These are phyloP conservation scores for Mycena galericulata DNA, from an alignment of 768 basidiomycete genomes.

Conservation along the genomic window DNA sequence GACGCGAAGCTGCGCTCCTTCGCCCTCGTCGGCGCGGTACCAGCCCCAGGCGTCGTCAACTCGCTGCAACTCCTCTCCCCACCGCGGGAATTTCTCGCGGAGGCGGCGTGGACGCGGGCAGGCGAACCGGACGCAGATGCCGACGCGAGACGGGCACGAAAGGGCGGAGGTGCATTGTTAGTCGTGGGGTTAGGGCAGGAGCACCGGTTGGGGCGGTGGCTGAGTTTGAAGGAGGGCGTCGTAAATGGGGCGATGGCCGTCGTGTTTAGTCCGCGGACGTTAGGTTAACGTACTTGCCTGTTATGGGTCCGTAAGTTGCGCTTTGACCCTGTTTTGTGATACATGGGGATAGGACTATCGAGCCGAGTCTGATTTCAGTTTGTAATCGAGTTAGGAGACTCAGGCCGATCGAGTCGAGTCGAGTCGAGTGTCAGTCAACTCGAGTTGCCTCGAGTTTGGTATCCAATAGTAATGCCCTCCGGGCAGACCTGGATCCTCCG, in stretches of 20 bases:
- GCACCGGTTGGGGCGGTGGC: slow-evolving; percentile 91
- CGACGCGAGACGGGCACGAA: slow-evolving; percentile 35
- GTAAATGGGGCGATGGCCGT: slow-evolving; percentile 81
- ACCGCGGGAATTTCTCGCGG: slow-evolving; percentile 58
- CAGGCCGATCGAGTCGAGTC: too few relatives aligned
- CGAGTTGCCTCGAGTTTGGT: too few relatives aligned
- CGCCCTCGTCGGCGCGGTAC: slow-evolving; percentile 69
- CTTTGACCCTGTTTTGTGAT: too few relatives aligned
- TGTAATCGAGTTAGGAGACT: too few relatives aligned
- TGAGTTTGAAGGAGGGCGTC: slow-evolving; percentile 78
- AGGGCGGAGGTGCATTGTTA: slow-evolving; percentile 58
- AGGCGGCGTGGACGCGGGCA: slow-evolving; percentile 48
- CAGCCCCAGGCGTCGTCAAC: slow-evolving; percentile 87
- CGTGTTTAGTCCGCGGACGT: slow-evolving; percentile 60
- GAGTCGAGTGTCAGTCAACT: too few relatives aligned
- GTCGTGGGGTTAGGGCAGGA: slow-evolving; percentile 90
- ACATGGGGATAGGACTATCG: too few relatives aligned
- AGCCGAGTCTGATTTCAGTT: too few relatives aligned
- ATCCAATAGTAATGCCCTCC: too few relatives aligned
- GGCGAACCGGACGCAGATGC: slow-evolving; percentile 23
- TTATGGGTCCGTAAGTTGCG: too few relatives aligned
- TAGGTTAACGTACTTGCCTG: neutral
- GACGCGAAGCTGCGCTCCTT: slow-evolving; percentile 85
- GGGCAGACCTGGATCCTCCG: too few relatives aligned
- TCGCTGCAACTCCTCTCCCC: slow-evolving; percentile 84